Percentiles rank a stretch among this genome's conserved stretches.
Evolutionary conservation across 257 asterid genomes (phyloP).

Genomic region (Eucommia ulmoides): DNA sequence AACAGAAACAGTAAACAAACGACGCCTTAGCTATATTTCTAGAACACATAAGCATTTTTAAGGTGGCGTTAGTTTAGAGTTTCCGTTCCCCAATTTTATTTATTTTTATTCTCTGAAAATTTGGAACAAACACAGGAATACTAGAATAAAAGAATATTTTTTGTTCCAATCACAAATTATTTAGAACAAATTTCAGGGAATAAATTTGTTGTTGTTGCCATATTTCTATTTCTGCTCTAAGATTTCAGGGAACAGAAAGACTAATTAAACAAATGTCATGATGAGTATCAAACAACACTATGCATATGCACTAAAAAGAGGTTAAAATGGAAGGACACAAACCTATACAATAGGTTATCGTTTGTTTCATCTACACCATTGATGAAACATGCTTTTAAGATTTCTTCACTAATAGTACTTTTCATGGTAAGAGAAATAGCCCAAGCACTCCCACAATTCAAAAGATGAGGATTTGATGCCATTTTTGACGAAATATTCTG

Average conservation of each 20-base stretch:
- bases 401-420: slow-evolving; percentile 45
- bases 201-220: neutral
- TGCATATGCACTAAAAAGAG: slow-evolving; percentile 2
- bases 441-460: slow-evolving; percentile 84
- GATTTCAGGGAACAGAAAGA: neutral
- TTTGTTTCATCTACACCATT: slow-evolving; percentile 26
- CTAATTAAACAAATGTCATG: neutral
- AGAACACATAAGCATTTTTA: no score
- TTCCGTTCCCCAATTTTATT: no score
- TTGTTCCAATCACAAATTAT: neutral
- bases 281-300: neutral
- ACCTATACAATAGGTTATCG: slow-evolving; percentile 63
- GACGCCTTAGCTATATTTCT: no score
- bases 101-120: no score
- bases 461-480: slow-evolving; percentile 27
- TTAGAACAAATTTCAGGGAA: neutral
- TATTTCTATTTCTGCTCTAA: neutral
- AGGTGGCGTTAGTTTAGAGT: no score
- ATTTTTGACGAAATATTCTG: slow-evolving; percentile 25
- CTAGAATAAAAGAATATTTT: neutral
- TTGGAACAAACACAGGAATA: no score
- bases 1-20: no score
- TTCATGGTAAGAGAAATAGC: slow-evolving; percentile 75
- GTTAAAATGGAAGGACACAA: slow-evolving; percentile 18
- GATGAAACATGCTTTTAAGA: slow-evolving; percentile 57